Conservation (phyloP, 331 rosid genomes). For the Pyracantha coccinea region DNA sequence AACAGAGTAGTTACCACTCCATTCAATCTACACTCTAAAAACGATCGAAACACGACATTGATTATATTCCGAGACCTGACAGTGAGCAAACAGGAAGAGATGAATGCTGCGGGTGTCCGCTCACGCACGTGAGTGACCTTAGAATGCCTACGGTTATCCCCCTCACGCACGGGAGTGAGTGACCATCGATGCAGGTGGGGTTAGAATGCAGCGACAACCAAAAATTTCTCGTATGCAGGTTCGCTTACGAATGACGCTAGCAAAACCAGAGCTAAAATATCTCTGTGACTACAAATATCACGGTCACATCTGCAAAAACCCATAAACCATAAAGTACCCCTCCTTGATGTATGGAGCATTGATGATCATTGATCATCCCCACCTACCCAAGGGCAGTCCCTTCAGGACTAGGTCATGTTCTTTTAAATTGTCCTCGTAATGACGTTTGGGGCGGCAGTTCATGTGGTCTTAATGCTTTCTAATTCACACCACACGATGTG, state of each 20-base stretch:
- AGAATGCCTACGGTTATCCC: too few species aligned
- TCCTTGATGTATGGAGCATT: not conserved
- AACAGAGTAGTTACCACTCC: too few species aligned
- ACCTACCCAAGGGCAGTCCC: not conserved
- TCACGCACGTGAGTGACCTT: too few species aligned
- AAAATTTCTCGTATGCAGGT: not conserved
- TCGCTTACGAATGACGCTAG: not conserved
- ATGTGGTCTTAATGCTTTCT: not conserved
- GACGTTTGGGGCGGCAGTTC: not conserved
- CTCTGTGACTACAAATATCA: too few species aligned
- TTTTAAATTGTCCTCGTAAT: not conserved
- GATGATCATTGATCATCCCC: not conserved
- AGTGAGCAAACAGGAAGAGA: too few species aligned
- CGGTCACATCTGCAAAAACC: not conserved
- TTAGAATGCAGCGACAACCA: not conserved
- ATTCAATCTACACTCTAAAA: too few species aligned
- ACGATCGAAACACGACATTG: too few species aligned
- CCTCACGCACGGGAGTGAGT: too few species aligned
- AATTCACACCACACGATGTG: not conserved
- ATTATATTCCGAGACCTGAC: too few species aligned
- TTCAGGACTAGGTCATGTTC: not conserved
- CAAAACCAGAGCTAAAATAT: not conserved
- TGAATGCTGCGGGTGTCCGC: too few species aligned
- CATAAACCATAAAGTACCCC: not conserved
- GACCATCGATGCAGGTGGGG: not conserved